Evolutionary conservation across 495 filamentous ascomycete genomes (phyloP).

Genomic region (Peziza echinospora): DNA sequence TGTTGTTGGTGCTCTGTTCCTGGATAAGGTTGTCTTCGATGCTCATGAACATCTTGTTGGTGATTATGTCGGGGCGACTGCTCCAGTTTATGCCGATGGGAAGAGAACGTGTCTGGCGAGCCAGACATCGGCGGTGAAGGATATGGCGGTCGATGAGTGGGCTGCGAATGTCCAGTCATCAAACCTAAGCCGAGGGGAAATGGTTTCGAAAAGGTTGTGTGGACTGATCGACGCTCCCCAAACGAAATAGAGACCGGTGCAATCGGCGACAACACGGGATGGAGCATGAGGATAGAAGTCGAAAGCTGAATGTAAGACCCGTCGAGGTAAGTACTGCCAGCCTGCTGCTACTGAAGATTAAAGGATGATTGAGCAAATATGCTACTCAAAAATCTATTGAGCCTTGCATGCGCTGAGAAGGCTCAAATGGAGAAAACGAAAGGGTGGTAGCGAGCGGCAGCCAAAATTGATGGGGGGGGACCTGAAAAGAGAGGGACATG

Average conservation of each 20-base stretch:
- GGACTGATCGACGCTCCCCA: constrained; percentile 36
- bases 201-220: constrained; percentile 37
- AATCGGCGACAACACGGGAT: constrained; percentile 3
- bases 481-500: constrained; percentile 18
- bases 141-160: constrained; percentile 42
- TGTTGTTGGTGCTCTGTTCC: constrained; percentile 15
- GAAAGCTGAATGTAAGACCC: neutral
- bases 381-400: neutral
- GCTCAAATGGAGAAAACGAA: neutral
- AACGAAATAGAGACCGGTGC: constrained; percentile 24
- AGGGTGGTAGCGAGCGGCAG: neutral
- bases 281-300: constrained; percentile 18
- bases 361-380: neutral
- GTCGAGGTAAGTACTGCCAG: too few species aligned
- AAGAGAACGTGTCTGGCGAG: constrained; percentile 19
- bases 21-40: constrained; percentile 1
- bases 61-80: constrained; percentile 5
- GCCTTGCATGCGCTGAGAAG: neutral
- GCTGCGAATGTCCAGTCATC: constrained; percentile 45
- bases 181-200: constrained; percentile 48
- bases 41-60: constrained; percentile 1
- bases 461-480: constrained; percentile 2
- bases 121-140: constrained; percentile 74
- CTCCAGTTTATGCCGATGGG: neutral
- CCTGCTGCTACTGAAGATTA: neutral